Percentiles rank a stretch among this genome's conserved stretches.
These are phyloP conservation scores for Flaveria ramosissima DNA, from an alignment of 129 eudicot species.

Conservation along the genomic window DNA sequence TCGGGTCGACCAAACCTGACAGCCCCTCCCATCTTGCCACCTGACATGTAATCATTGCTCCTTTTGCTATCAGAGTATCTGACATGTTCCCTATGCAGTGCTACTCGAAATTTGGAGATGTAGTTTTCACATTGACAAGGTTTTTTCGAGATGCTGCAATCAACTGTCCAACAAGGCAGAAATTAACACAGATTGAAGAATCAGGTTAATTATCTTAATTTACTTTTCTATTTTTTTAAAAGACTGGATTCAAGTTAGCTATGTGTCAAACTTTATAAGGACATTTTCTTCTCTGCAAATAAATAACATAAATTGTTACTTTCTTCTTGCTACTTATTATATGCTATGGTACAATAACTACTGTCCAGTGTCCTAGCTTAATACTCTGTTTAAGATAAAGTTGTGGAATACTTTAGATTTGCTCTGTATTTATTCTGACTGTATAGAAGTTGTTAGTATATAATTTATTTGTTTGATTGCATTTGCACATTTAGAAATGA, in stretches of 20 bases:
- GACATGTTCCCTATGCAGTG: conserved; percentile 57
- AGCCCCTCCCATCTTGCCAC: neutral
- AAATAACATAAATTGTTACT: conserved; percentile 8
- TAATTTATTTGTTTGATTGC: neutral
- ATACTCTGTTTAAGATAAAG: neutral
- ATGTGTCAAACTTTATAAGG: neutral
- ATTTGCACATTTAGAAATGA: conserved; percentile 1
- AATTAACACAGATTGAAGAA: conserved; percentile 40
- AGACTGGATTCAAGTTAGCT: neutral
- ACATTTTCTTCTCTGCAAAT: conserved; percentile 3
- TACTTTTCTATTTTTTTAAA: neutral
- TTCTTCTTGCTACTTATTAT: neutral
- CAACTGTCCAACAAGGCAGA: conserved; percentile 52
- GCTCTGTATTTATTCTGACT: neutral
- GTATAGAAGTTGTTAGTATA: neutral
- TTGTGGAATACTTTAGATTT: neutral
- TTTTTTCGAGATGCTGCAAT: conserved; percentile 74
- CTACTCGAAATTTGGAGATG: conserved; percentile 89
- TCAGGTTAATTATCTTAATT: conserved; percentile 43
- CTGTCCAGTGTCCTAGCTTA: neutral
- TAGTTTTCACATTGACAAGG: conserved; percentile 78
- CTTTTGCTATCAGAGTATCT: conserved; percentile 5
- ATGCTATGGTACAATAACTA: conserved; percentile 1
- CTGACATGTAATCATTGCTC: neutral
- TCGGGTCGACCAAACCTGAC: neutral